Percentiles rank a stretch among this genome's conserved stretches.
phyloP scores from a whole-genome alignment of 2,329 filamentous ascomycete species.

The Aspergillus oerlinghausenensis region DNA sequence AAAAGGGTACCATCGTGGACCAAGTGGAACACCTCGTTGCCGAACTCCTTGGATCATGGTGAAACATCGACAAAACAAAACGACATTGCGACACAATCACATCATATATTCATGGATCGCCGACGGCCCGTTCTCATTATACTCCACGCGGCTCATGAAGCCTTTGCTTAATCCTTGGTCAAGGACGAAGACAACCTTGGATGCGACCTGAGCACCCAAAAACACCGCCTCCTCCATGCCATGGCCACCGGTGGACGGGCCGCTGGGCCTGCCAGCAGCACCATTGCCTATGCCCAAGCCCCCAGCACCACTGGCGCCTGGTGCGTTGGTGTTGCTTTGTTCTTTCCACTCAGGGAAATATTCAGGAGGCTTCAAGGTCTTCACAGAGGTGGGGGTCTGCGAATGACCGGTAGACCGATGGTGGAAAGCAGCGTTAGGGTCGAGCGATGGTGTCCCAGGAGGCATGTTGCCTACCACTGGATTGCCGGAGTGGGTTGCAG shows the following conservation, averaged over 20 bases:
- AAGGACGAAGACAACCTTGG: conserved; percentile 66
- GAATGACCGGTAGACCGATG: conserved; percentile 59
- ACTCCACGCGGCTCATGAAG: conserved; percentile 64
- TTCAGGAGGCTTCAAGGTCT: conserved; percentile 69
- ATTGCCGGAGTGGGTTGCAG: conserved; percentile 62
- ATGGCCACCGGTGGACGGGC: conserved; percentile 21
- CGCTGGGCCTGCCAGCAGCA: conserved; percentile 40
- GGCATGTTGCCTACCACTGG: conserved; percentile 31
- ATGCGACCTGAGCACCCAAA: conserved; percentile 80
- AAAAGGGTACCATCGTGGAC: background rate
- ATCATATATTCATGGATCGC: conserved; percentile 57
- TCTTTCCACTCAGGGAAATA: conserved; percentile 92
- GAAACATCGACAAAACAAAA: background rate
- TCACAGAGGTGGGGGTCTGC: conserved; percentile 80
- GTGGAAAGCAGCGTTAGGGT: conserved; percentile 35
- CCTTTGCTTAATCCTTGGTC: conserved; percentile 64
- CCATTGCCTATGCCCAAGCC: conserved; percentile 11
- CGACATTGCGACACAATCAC: conserved; percentile 18
- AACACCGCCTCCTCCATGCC: conserved; percentile 79
- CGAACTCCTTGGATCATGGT: background rate
- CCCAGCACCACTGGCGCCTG: conserved; percentile 23
- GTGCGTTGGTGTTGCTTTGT: conserved; percentile 43
- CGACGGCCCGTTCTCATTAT: conserved; percentile 62
- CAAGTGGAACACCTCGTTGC: background rate
- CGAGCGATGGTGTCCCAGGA: conserved; percentile 33